These are phyloP conservation scores for Coniochaeta pulveracea DNA, from an alignment of 2,329 filamentous ascomycete species.

Conservation along the genomic window DNA sequence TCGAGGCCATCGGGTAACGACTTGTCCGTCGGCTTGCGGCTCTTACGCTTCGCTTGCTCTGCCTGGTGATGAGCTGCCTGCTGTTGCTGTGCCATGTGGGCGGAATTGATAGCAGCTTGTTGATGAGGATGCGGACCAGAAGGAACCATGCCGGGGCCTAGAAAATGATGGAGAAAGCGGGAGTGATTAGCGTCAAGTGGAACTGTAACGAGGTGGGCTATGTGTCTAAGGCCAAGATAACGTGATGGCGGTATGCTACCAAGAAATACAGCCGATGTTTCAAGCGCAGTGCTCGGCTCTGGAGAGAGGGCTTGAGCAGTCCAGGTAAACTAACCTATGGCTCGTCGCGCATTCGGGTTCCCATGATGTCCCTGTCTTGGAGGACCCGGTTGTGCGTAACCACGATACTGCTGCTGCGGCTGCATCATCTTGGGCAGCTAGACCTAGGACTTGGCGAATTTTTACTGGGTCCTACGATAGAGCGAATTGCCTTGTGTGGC, in stretches of 20 bases:
- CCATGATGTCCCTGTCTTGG: slow-evolving; percentile 1
- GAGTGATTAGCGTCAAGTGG: neutral
- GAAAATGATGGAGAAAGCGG: slow-evolving; percentile 2
- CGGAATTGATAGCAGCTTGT: slow-evolving; percentile 37
- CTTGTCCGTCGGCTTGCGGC: slow-evolving; percentile 87
- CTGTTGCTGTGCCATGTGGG: slow-evolving; percentile 40
- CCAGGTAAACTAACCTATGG: slow-evolving; percentile 5
- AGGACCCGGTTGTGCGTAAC: slow-evolving; percentile 32
- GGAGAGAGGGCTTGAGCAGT: too few relatives aligned
- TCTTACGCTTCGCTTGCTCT: slow-evolving; percentile 66
- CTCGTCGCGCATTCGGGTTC: slow-evolving; percentile 3
- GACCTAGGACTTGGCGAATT: too few relatives aligned
- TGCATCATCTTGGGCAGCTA: too few relatives aligned
- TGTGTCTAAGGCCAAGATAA: too few relatives aligned
- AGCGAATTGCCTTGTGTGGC: slow-evolving; percentile 1
- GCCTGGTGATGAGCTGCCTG: slow-evolving; percentile 30
- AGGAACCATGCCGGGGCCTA: slow-evolving; percentile 44
- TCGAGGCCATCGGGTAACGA: slow-evolving; percentile 87
- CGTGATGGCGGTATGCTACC: too few relatives aligned
- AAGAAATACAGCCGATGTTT: too few relatives aligned
- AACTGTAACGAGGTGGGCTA: neutral
- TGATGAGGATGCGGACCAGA: slow-evolving; percentile 32
- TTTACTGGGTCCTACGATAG: too few relatives aligned
- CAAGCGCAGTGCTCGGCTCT: too few relatives aligned
- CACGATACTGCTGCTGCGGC: slow-evolving; percentile 42